Evolutionary conservation across 1,284 basidiomycete genomes (phyloP).

Genomic region (Phellinidium pouzarii): DNA sequence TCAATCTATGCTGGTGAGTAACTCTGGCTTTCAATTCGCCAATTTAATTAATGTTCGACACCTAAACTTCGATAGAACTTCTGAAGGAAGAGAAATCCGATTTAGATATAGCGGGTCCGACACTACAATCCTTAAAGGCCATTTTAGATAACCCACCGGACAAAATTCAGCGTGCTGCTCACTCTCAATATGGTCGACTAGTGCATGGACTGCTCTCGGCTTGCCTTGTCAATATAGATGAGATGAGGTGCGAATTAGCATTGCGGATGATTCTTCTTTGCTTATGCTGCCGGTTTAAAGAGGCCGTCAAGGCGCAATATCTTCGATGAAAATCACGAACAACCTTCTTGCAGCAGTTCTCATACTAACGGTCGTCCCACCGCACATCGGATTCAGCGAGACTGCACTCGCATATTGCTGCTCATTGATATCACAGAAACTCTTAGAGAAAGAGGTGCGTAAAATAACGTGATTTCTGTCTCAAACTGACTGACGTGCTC

Average conservation of each 20-base stretch:
- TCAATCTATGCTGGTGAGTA: conserved; percentile 69
- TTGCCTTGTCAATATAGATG: conserved; percentile 83
- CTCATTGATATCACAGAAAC: conserved; percentile 76
- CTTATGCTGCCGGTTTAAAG: conserved; percentile 36
- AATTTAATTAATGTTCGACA: neutral
- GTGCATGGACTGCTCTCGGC: conserved; percentile 84
- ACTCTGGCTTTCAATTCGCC: too few species aligned
- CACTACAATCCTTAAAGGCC: conserved; percentile 71
- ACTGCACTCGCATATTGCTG: conserved; percentile 81
- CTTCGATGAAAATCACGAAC: conserved; percentile 82
- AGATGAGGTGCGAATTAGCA: conserved; percentile 66
- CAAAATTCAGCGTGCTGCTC: conserved; percentile 20
- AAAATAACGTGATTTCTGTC: conserved; percentile 2
- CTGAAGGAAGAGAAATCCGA: conserved; percentile 79
- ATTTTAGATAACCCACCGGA: conserved; percentile 52
- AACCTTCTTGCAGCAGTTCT: conserved; percentile 86
- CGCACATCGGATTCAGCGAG: conserved; percentile 61
- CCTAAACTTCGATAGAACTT: conserved; percentile 58
- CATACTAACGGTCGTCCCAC: conserved; percentile 75
- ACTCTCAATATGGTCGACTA: conserved; percentile 45
- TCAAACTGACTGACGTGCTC: conserved; percentile 6
- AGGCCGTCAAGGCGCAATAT: conserved; percentile 71
- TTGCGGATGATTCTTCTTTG: conserved; percentile 1
- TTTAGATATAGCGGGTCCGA: conserved; percentile 73
- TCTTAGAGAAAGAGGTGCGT: conserved; percentile 64